These are phyloP conservation scores for Termitomyces sp. DNA, from an alignment of 768 basidiomycete species.

Conservation along the genomic window DNA sequence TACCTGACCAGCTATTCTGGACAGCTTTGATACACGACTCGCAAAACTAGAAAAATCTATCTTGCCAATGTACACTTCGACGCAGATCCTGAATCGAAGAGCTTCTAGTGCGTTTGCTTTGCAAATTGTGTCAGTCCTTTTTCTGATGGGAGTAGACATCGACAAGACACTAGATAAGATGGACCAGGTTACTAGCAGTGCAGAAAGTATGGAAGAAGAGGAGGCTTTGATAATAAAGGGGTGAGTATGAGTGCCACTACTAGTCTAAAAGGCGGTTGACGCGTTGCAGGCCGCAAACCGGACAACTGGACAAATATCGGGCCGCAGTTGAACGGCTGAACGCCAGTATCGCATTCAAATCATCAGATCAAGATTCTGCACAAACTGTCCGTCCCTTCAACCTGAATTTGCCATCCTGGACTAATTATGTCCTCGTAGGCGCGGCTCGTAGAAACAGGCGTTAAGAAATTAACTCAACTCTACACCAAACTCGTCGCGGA, in stretches of 20 bases:
- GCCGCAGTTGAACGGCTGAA: slow-evolving; percentile 75
- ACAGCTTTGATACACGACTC: slow-evolving; percentile 78
- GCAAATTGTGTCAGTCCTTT: background rate
- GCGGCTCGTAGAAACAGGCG: slow-evolving; percentile 77
- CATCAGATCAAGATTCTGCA: slow-evolving; percentile 45
- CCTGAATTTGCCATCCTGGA: background rate
- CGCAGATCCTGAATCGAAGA: slow-evolving; percentile 68
- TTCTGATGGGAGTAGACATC: slow-evolving; percentile 48
- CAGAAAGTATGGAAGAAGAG: slow-evolving; percentile 71
- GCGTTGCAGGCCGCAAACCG: slow-evolving; percentile 58
- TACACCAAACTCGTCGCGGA: slow-evolving; percentile 89
- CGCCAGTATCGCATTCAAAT: slow-evolving; percentile 73
- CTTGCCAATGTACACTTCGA: slow-evolving; percentile 72
- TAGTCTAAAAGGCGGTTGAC: background rate
- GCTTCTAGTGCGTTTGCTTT: slow-evolving; percentile 55
- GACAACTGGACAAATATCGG: slow-evolving; percentile 59
- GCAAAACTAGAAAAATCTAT: slow-evolving; percentile 85
- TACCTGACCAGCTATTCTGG: slow-evolving; percentile 61
- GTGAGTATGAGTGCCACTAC: slow-evolving; percentile 30
- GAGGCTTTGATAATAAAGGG: slow-evolving; percentile 76
- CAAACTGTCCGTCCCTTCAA: slow-evolving; percentile 38
- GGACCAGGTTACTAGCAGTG: slow-evolving; percentile 69
- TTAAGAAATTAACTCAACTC: slow-evolving; percentile 74
- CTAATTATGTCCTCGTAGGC: slow-evolving; percentile 28
- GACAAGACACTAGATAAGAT: slow-evolving; percentile 75